These are phyloP conservation scores for Mycena pura DNA, from an alignment of 768 basidiomycete genomes.

Conservation along the genomic window DNA sequence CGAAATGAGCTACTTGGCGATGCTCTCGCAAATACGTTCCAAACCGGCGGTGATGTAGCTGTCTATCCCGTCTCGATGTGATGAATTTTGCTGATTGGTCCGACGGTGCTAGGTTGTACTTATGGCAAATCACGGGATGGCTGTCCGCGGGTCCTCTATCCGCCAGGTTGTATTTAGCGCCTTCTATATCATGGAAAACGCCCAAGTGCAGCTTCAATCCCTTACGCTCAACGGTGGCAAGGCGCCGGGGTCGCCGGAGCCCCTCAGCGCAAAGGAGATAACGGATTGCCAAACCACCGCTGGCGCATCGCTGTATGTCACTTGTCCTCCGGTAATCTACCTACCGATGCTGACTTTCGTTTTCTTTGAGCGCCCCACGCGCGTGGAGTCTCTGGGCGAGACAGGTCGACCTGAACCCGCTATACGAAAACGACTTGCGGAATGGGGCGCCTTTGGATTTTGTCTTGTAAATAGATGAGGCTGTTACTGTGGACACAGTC, in stretches of 20 bases:
- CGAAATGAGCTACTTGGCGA: constrained; percentile 26
- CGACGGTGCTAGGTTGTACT: constrained; percentile 23
- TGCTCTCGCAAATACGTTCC: constrained; percentile 26
- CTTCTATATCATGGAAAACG: constrained; percentile 22
- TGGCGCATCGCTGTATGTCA: background rate
- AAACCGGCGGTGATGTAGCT: constrained; percentile 11
- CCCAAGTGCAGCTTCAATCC: background rate
- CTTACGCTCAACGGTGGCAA: background rate
- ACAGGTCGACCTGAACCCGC: background rate
- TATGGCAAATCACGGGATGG: constrained; percentile 32
- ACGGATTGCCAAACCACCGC: background rate
- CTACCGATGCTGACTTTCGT: background rate
- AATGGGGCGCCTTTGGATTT: background rate
- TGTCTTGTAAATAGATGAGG: too few species aligned
- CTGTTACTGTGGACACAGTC: too few species aligned
- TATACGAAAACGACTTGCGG: background rate
- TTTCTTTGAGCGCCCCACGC: background rate
- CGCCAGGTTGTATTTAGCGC: constrained; percentile 28
- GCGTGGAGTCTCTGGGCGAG: background rate
- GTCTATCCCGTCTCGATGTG: background rate
- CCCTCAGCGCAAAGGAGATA: background rate
- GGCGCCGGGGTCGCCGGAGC: background rate
- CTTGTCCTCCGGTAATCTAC: background rate
- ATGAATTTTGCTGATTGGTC: background rate
- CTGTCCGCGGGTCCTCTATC: constrained; percentile 23